These are phyloP conservation scores for Acer negundo DNA, from an alignment of 345 rosid species.

Conservation along the genomic window DNA sequence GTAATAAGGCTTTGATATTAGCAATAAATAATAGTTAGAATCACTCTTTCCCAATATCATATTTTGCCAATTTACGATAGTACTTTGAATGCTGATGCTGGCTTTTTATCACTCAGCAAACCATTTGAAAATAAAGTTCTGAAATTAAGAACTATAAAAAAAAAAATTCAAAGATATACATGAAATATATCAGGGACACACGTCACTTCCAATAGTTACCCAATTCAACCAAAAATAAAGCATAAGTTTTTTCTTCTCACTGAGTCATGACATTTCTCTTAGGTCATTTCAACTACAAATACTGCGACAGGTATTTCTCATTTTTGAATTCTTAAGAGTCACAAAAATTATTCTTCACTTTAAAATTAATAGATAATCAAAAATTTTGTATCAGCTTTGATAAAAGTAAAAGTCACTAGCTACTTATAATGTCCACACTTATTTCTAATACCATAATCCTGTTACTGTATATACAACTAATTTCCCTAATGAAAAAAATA, in stretches of 20 bases:
- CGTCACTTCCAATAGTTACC: background rate
- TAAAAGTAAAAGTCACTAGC: background rate
- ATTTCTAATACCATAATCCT: background rate
- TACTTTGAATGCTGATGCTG: background rate
- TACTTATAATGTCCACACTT: background rate
- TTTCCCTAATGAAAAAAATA: background rate
- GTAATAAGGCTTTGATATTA: background rate
- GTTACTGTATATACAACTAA: background rate
- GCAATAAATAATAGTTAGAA: background rate
- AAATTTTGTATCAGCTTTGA: background rate
- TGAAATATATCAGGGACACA: background rate
- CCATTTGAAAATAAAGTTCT: background rate
- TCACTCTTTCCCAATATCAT: background rate
- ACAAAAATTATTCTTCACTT: background rate
- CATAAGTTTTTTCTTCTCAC: background rate
- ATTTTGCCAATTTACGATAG: background rate
- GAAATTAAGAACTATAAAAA: background rate
- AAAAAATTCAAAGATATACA: background rate
- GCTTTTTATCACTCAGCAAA: background rate
- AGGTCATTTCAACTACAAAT: background rate
- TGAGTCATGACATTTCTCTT: background rate
- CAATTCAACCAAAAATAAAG: background rate
- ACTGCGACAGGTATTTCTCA: background rate
- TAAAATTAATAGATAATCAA: background rate
- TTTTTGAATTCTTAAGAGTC: background rate